Conservation (phyloP, 495 filamentous ascomycete species). For the Cenococcum geophilum region DNA sequence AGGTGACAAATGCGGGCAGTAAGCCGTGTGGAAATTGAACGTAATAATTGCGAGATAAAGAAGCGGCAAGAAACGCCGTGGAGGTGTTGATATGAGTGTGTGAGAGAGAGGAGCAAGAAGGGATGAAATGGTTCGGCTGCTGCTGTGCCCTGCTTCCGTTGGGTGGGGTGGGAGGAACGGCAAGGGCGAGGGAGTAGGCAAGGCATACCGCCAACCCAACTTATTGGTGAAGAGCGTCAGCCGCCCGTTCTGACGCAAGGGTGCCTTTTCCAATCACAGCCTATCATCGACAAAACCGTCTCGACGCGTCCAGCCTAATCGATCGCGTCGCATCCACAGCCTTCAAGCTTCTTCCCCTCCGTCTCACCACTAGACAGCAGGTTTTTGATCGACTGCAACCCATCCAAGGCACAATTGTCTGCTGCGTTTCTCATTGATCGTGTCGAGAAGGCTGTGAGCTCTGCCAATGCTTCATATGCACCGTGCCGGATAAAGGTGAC, state of each 20-base stretch:
- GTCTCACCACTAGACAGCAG: neutral
- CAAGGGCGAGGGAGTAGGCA: neutral
- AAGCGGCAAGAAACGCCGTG: too few relatives aligned
- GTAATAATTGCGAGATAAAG: neutral
- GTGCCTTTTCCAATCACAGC: neutral
- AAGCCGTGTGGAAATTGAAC: neutral
- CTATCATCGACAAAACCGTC: neutral
- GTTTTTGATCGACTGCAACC: neutral
- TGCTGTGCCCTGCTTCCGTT: too few relatives aligned
- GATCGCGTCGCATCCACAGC: neutral
- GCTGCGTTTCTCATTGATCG: neutral
- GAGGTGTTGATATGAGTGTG: neutral
- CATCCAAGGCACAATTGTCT: neutral
- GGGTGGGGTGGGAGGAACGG: neutral
- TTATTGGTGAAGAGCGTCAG: neutral
- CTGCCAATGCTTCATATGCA: neutral
- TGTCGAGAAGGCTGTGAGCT: neutral
- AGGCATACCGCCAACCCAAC: neutral
- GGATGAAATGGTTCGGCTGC: neutral
- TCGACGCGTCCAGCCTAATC: neutral
- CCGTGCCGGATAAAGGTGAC: neutral
- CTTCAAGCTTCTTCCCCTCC: neutral
- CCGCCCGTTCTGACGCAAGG: neutral
- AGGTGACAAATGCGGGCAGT: neutral
- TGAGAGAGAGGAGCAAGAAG: neutral